Evolutionary conservation across 2,329 filamentous ascomycete species (phyloP).

Genomic region (Aspergillus japonicus): DNA sequence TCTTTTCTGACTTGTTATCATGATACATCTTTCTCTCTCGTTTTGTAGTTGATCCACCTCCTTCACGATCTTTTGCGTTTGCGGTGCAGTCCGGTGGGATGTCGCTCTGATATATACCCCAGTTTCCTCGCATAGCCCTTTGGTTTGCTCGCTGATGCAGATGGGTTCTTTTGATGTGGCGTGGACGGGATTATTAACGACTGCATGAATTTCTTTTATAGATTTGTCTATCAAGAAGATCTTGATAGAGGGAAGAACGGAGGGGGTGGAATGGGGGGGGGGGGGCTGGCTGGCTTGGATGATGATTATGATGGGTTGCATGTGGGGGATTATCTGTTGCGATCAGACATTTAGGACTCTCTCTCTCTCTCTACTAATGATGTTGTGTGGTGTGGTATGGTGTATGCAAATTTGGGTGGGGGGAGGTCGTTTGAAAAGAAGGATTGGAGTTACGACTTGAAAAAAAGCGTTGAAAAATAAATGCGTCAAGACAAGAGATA

Average conservation of each 20-base stretch:
- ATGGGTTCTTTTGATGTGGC: conserved; percentile 20
- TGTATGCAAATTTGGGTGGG: neutral
- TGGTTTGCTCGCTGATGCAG: conserved; percentile 22
- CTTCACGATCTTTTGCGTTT: conserved; percentile 14
- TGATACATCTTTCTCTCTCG: conserved; percentile 2
- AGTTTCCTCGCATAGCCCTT: conserved; percentile 25
- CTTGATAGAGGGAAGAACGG: neutral
- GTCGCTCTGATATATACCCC: conserved; percentile 29
- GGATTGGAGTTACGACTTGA: neutral
- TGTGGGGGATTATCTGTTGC: neutral
- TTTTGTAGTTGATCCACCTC: conserved; percentile 4
- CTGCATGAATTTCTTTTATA: conserved; percentile 29
- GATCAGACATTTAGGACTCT: neutral
- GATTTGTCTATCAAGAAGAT: conserved; percentile 20
- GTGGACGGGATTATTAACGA: conserved; percentile 25
- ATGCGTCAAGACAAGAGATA: neutral
- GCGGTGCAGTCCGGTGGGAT: conserved; percentile 19
- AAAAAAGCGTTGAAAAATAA: neutral
- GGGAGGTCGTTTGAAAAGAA: neutral
- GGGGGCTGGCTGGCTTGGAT: neutral
- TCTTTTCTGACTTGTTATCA: conserved; percentile 3
- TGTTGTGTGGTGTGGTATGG: neutral
- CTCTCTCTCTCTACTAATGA: neutral
- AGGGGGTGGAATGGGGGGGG: neutral
- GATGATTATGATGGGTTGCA: neutral